Base-by-base conservation (phyloP, 306 rosid species). In the Pterocarpus santalinus region DNA sequence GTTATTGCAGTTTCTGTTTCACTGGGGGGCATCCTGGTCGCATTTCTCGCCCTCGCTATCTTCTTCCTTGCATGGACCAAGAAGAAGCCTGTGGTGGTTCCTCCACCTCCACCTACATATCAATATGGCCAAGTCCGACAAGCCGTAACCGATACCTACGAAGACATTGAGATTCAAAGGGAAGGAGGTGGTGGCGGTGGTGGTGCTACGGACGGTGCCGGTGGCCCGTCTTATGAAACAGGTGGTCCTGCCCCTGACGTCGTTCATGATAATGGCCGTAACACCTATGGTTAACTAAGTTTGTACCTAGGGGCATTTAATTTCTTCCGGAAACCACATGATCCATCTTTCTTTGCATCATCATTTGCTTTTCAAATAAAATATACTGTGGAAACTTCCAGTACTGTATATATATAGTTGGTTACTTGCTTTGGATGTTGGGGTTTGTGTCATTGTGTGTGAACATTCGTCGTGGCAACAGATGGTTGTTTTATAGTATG, bases 1-100 rank as follows among this genome's bases (percentile, higher is more conserved):
- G 77, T 89, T 44, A 81, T 90, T 9, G 90, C 87, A 0, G 92
- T 86, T 9, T 89, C 91, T 12, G 92, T 63, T 44, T 88, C 94
- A 3, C 78, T 81, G 0, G 94, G 94, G 0, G 87, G 91, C 9
- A 8, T 77, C 61, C 77, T 89, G 67, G n/a, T 90, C 8, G 92
- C 88, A 11, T 87, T 90, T 65, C 86, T 90, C 41, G 13, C 85
- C 4, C 80, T 71, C 14, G 92, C 84, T 12, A 75, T 85, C 56
- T 77, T 88, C 51, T 90, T 87, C 60, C 76, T 87, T 1, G 91
- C 92, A 8, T 88, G 82, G 78, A 82, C 57, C 70, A 90, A 77
- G 62, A 85, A 81, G 83, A 90, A 69, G 81, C 85, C 75, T 5
- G 60, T 79, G 7, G 15, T 84, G 81, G 70, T 84, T 74, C 90